phyloP scores from a whole-genome alignment of 1,139 yeast species.

The Pichia sp. region DNA sequence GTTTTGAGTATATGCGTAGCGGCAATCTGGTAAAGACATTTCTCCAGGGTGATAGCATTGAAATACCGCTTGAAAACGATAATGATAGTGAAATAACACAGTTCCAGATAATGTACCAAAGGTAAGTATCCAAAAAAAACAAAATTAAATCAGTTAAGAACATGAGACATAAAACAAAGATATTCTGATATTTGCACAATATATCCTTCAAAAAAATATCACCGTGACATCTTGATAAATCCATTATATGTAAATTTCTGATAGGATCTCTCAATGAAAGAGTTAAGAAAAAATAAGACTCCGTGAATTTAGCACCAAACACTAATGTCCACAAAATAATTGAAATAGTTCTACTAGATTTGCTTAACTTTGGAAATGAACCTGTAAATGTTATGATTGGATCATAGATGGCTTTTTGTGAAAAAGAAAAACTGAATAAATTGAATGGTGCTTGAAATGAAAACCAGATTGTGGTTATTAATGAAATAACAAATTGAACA shows the following conservation, averaged over 20 bases:
- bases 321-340: conserved; percentile 61
- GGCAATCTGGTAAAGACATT: conserved; percentile 72
- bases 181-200: conserved; percentile 57
- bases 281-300: conserved; percentile 76
- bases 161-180: conserved; percentile 48
- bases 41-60: conserved; percentile 84
- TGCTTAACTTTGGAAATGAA: conserved; percentile 48
- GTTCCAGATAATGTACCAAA: conserved; percentile 83
- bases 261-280: conserved; percentile 75
- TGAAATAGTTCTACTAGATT: conserved; percentile 51
- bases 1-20: conserved; percentile 60
- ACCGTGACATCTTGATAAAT: conserved; percentile 56
- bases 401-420: conserved; percentile 23
- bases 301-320: conserved; percentile 65
- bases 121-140: conserved; percentile 77
- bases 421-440: conserved; percentile 36
- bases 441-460: conserved; percentile 54
- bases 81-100: conserved; percentile 64
- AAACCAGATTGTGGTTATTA: conserved; percentile 54
- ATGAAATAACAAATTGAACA: conserved; percentile 53
- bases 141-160: conserved; percentile 61
- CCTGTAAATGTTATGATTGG: conserved; percentile 39
- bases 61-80: conserved; percentile 68
- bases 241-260: conserved; percentile 55
- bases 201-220: conserved; percentile 44